phyloP scores from a whole-genome alignment of 169 alveolate species.

The Eimeria brunetti region DNA sequence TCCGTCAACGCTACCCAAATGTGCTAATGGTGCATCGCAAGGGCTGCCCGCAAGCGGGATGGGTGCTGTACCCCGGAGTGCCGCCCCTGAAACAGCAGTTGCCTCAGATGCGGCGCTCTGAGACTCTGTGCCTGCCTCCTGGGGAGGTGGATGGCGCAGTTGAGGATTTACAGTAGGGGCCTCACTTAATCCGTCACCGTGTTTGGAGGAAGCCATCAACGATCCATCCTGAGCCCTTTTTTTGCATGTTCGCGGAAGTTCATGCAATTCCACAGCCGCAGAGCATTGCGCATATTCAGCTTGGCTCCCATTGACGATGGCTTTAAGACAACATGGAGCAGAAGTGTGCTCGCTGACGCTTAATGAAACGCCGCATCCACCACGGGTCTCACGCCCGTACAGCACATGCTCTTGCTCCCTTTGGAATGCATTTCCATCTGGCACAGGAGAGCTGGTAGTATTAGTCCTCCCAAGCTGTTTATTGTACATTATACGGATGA shows the following conservation, averaged over 20 bases:
- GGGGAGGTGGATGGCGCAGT: slow-evolving; percentile 14
- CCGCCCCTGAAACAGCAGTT: not conserved
- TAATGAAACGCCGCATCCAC: slow-evolving; percentile 21
- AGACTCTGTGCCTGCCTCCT: slow-evolving; percentile 4
- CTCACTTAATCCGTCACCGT: not conserved
- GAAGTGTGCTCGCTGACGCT: not conserved
- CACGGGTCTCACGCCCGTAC: not conserved
- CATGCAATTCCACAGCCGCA: not conserved
- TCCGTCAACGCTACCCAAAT: not conserved
- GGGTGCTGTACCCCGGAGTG: not conserved
- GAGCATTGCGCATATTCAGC: not conserved
- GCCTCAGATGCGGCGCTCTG: not conserved
- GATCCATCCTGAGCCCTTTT: not conserved
- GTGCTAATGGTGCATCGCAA: not conserved
- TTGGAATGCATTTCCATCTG: not conserved
- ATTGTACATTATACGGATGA: slow-evolving; percentile 29
- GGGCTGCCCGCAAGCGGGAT: not conserved
- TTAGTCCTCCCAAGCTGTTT: not conserved
- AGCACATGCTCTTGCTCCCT: not conserved
- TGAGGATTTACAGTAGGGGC: not conserved
- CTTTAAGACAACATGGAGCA: not conserved
- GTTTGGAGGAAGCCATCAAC: not conserved
- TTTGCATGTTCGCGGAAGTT: not conserved
- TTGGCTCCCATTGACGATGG: not conserved
- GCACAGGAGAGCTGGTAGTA: not conserved